Evolutionary conservation across 305 asterid species (phyloP).

Genomic region (Plantago coronopus): DNA sequence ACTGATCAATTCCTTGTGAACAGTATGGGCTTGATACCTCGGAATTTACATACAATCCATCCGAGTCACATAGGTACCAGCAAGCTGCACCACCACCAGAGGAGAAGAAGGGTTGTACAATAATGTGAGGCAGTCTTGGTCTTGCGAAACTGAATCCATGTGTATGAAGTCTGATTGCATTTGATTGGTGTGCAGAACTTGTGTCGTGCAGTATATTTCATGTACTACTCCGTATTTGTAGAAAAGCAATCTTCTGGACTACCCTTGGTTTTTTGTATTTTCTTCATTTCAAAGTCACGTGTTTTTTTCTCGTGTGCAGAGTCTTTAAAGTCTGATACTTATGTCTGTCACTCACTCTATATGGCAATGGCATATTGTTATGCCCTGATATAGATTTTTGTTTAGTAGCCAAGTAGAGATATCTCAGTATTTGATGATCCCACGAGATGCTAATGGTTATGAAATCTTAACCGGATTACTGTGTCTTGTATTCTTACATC

Average conservation of each 20-base stretch:
- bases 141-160: constrained; percentile 25
- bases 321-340: too few species aligned
- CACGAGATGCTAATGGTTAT: too few species aligned
- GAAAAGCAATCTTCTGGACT: constrained; percentile 14
- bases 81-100: constrained; percentile 65
- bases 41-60: constrained; percentile 91
- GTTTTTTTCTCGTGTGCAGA: too few species aligned
- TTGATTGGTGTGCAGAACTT: constrained; percentile 32
- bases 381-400: too few species aligned
- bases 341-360: too few species aligned
- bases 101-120: constrained; percentile 70
- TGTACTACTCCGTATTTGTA: constrained; percentile 23
- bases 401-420: too few species aligned
- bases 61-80: constrained; percentile 70
- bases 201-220: constrained; percentile 24
- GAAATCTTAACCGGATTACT: too few species aligned
- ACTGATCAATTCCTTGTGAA: constrained; percentile 20
- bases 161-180: constrained; percentile 22
- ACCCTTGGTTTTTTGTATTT: constrained; percentile 5
- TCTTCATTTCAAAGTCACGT: constrained; percentile 1
- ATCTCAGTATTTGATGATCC: too few species aligned
- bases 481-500: too few species aligned
- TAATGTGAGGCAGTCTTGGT: constrained; percentile 51
- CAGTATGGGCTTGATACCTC: constrained; percentile 96
- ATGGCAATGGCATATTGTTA: too few species aligned